Percentiles rank a stretch among this genome's conserved stretches.
Evolutionary conservation across 768 basidiomycete genomes (phyloP).

Genomic region (Strobilomyces dryophilus): DNA sequence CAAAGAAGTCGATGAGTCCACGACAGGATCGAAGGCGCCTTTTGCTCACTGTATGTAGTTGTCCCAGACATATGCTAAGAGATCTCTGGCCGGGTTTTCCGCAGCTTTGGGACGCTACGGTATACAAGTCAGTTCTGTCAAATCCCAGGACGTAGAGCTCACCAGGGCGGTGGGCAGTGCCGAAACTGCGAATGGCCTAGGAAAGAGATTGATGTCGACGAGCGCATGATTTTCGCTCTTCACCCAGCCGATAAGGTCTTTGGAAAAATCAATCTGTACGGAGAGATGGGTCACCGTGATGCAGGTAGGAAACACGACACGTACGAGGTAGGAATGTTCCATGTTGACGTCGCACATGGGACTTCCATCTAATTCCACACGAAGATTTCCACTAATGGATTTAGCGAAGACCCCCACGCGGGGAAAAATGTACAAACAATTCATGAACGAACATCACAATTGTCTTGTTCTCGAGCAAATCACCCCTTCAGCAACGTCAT

Average conservation of each 20-base stretch:
- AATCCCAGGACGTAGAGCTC: conserved; percentile 5
- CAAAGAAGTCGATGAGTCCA: too few species aligned
- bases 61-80: conserved; percentile 90
- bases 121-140: not conserved
- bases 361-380: conserved; percentile 75
- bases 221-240: conserved; percentile 62
- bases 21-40: too few species aligned
- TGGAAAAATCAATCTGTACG: conserved; percentile 83
- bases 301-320: conserved; percentile 4
- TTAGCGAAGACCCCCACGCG: not conserved
- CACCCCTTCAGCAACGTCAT: conserved; percentile 44
- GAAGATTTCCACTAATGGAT: conserved; percentile 72
- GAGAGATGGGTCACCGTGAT: not conserved
- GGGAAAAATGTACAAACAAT: conserved; percentile 57
- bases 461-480: conserved; percentile 73
- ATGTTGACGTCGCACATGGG: conserved; percentile 67
- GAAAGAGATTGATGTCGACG: conserved; percentile 83
- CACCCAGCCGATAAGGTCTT: conserved; percentile 76
- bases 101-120: conserved; percentile 38
- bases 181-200: conserved; percentile 44
- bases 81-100: conserved; percentile 48
- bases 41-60: conserved; percentile 82
- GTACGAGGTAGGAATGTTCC: conserved; percentile 83
- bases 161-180: conserved; percentile 32
- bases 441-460: conserved; percentile 91